Evolutionary conservation across 345 rosid species (phyloP).

Genomic region (Salix viminalis): DNA sequence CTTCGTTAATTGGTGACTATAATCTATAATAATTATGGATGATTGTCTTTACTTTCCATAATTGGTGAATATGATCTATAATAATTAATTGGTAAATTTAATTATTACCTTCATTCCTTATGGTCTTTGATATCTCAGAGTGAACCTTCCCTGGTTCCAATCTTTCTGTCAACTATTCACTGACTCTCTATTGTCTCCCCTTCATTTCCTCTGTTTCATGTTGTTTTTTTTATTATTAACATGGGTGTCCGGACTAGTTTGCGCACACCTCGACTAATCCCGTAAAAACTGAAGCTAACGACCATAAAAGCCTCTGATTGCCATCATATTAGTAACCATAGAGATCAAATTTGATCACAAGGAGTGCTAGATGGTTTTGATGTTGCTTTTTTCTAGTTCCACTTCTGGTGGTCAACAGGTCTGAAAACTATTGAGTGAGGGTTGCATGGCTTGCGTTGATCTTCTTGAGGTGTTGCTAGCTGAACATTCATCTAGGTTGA

Average conservation of each 20-base stretch:
- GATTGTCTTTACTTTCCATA: background rate
- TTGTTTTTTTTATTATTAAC: background rate
- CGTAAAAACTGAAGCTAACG: no score
- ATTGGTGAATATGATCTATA: no score
- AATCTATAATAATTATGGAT: no score
- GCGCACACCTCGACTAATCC: no score
- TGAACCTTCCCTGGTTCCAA: conserved; percentile 76
- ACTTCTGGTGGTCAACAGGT: conserved; percentile 34
- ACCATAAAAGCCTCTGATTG: no score
- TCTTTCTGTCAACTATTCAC: conserved; percentile 49
- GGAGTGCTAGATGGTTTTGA: no score
- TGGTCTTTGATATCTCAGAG: conserved; percentile 84
- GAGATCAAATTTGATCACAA: no score
- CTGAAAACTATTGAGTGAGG: conserved; percentile 66
- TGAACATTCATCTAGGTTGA: conserved; percentile 78
- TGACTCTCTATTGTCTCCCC: background rate
- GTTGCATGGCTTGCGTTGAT: conserved; percentile 65
- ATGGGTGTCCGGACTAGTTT: no score
- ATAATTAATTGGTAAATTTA: no score
- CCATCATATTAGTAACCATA: no score
- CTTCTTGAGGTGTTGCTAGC: conserved; percentile 85
- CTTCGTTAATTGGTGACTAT: conserved; percentile 2
- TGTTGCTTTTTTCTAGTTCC: no score
- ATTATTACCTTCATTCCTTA: conserved; percentile 15
- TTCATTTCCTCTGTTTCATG: background rate